Evolutionary conservation across 2,329 filamentous ascomycete genomes (phyloP), one percentile per base, ranked within the genome.

Genomic region (Diaporthe sp.): DNA sequence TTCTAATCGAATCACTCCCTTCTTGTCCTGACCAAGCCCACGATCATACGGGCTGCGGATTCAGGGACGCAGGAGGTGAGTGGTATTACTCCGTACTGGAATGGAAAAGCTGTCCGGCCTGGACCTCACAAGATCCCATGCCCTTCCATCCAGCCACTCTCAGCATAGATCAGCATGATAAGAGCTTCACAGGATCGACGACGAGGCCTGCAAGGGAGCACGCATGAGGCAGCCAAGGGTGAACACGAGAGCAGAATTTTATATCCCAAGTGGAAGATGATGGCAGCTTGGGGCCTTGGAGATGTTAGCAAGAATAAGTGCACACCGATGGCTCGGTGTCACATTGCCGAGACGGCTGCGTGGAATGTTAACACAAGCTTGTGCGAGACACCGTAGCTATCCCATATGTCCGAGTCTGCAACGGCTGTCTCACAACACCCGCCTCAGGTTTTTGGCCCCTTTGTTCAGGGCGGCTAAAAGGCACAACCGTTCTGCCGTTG

Each of bases 361-460:
- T 68, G 63, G 63, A 68, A 68, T 68, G 63, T 19, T 12, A 51
- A 39, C 12, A 37, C 47, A 51, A 27, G n/a, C 63, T 53, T 53
- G 9, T 53, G 12, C 32, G 2, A 66, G 44, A 66, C 61, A 66
- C 8, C 25, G 0, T 6, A 19, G 22, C 61, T n/a, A 10, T 37
- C 5, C 63, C 63, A 68, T 68, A 47, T 51, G 58, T 30, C 37
- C 37, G 2, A 61, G 13, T 12, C 9, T 30, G 22, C 47, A 51
- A 51, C 30, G 63, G 9, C 10, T 68, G 63, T 68, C 63, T 68
- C 44, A 68, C 44, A 4, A 3, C 8, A 37, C 44, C 63, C 2
- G 30, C 63, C 47, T 53, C 63, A 1, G 13, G 10, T 17, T 27
- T 53, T 51, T 4, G 7, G 15, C 4, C 13, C 47, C 13, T 37